phyloP scores from a whole-genome alignment of 345 rosid genomes.

The Citrus unshiu region DNA sequence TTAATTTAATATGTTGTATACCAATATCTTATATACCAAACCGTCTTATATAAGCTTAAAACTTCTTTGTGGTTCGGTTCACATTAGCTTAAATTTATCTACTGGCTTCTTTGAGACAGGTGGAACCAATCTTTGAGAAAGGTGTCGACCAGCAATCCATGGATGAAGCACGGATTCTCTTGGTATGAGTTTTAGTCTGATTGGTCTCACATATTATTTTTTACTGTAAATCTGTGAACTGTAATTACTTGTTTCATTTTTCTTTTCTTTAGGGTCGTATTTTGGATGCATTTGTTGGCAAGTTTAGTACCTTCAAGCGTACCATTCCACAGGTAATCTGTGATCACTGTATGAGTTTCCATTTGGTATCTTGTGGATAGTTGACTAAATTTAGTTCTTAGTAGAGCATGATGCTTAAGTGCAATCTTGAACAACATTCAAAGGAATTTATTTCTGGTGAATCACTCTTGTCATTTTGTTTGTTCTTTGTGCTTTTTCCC shows the following conservation, averaged over 20 bases:
- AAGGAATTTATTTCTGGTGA: neutral
- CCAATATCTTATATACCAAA: conserved; percentile 5
- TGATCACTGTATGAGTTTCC: conserved; percentile 18
- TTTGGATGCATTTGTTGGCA: conserved; percentile 98
- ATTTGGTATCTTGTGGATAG: neutral
- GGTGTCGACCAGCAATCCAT: conserved; percentile 89
- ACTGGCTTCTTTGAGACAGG: conserved; percentile 41
- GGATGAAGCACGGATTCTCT: conserved; percentile 91
- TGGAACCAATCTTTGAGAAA: conserved; percentile 98
- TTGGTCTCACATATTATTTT: conserved; percentile 9
- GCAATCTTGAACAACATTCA: neutral
- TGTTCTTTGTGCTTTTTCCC: neutral
- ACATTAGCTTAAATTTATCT: conserved; percentile 11
- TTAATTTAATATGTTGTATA: conserved; percentile 6
- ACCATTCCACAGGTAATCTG: conserved; percentile 92
- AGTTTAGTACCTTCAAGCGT: conserved; percentile 94
- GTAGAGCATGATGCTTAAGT: neutral
- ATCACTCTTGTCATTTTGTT: neutral
- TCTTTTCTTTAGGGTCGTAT: conserved; percentile 72
- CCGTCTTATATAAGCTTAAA: neutral
- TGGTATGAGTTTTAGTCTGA: conserved; percentile 48
- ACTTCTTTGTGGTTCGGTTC: conserved; percentile 10
- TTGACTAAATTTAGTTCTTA: neutral
- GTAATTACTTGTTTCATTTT: conserved; percentile 7
- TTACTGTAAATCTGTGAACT: conserved; percentile 13